Percentiles rank a stretch among this genome's conserved stretches.
Conservation (phyloP, 2,329 filamentous ascomycete genomes). For the Penicillium sclerotigenum region DNA sequence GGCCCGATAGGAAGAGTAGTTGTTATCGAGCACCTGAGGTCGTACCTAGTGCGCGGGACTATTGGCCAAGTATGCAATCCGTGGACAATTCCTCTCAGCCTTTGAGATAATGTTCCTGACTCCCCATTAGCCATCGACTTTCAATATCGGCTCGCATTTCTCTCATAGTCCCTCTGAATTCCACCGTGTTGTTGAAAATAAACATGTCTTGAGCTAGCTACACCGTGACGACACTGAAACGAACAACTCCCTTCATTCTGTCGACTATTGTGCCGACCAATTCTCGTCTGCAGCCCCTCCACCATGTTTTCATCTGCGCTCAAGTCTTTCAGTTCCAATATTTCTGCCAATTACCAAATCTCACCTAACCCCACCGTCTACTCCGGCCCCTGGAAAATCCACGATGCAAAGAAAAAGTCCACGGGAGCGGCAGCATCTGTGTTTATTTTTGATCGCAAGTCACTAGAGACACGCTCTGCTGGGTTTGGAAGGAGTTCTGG, state of each 20-base stretch:
- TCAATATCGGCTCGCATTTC: background rate
- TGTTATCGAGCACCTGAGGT: background rate
- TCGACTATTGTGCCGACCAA: background rate
- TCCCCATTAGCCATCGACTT: background rate
- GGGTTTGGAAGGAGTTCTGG: slow-evolving; percentile 60
- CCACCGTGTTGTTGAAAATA: background rate
- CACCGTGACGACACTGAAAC: slow-evolving; percentile 11
- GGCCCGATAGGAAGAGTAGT: background rate
- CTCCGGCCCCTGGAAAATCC: slow-evolving; percentile 94
- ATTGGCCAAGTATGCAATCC: background rate
- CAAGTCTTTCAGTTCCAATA: slow-evolving; percentile 93
- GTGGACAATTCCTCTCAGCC: background rate
- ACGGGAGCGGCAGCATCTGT: slow-evolving; percentile 85
- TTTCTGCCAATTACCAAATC: slow-evolving; percentile 85
- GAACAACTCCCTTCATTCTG: slow-evolving; percentile 1
- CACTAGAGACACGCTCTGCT: slow-evolving; percentile 66
- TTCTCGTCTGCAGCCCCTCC: slow-evolving; percentile 28
- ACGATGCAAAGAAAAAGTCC: slow-evolving; percentile 94
- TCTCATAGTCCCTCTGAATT: background rate
- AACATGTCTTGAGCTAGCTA: slow-evolving; percentile 3
- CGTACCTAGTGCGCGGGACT: background rate
- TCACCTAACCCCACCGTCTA: slow-evolving; percentile 71
- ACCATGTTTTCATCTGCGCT: slow-evolving; percentile 90
- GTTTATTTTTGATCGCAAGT: slow-evolving; percentile 91
- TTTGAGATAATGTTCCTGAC: background rate